Base-by-base conservation (phyloP, 192 early-diverging fungal genomes). In the Oehlia diaphana region DNA sequence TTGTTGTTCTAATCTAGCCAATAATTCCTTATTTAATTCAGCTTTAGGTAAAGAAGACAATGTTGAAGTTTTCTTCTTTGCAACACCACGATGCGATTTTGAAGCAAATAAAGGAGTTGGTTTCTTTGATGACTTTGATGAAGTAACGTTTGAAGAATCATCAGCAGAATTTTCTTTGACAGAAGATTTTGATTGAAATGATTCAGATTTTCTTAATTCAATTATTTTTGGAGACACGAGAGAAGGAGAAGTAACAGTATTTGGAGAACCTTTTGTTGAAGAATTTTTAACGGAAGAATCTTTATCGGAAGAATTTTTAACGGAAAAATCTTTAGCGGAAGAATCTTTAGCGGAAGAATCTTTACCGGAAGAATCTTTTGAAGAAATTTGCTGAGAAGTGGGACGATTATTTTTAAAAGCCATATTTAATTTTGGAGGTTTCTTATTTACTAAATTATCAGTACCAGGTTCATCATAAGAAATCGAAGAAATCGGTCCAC, bases 1-100 rank as follows among this genome's bases (percentile, higher is more conserved):
- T 80, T 90, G 84, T 68, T 90, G 83, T 81, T 90, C 87, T 37
- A 90, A 68, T 61, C 86, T 82, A 74, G 85, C 82, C 62, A 89
- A 76, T 58, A 89, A 69, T 64, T 81, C 81, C 14, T 69, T 42
- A 47, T 84, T 84, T 49, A 83, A 78, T 42, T 71, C 31, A 31
- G 33, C 65, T 78, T 75, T 75, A 42, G 63, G 75, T 49, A 49
- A 63, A 37, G 66, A 9, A 33, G 37, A 28, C 2, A 69, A 26
- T 21, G 39, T 33, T 8, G 77, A 13, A 37, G 77, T 16, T 19
- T 16, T 50, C 26, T 70, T 79, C 1, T 28, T 63, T 26, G 50
- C 8, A 21, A 44, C 9, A 16, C 44, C 26, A 50, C 67, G 77
- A 50, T 26, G 63, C 7, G 33, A 14, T 71, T 71, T 71, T 35